phyloP scores from a whole-genome alignment of 2,329 filamentous ascomycete species.

The Ceratocystis colombiana region DNA sequence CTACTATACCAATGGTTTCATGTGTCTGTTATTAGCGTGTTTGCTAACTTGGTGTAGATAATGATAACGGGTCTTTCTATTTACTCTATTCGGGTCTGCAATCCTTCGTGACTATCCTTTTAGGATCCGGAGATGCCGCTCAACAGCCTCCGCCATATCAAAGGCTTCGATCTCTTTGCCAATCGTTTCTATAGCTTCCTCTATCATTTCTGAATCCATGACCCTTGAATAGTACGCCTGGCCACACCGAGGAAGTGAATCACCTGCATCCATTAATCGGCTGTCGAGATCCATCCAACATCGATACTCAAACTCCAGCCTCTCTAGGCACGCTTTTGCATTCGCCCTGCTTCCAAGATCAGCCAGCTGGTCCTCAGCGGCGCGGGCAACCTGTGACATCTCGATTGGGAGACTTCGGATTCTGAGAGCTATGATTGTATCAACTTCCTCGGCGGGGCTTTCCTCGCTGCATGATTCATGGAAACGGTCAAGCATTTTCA shows the following conservation, averaged over 20 bases:
- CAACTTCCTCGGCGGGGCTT: conserved; percentile 1
- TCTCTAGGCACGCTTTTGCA: neutral
- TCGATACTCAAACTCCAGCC: neutral
- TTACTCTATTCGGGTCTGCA: neutral
- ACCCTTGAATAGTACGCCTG: conserved; percentile 10
- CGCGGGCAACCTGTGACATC: neutral
- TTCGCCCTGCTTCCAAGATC: neutral
- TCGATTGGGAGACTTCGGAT: neutral
- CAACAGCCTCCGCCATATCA: conserved; percentile 11
- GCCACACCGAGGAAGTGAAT: neutral
- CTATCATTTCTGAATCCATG: neutral
- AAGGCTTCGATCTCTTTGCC: neutral
- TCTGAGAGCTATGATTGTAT: neutral
- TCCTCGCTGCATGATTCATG: neutral
- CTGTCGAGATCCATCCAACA: neutral
- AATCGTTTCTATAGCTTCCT: conserved; percentile 7
- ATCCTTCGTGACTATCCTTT: neutral
- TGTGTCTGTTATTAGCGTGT: neutral
- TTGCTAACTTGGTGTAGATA: conserved; percentile 6
- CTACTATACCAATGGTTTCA: neutral
- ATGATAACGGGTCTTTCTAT: conserved; percentile 9
- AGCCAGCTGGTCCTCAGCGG: conserved; percentile 9
- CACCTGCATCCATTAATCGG: neutral
- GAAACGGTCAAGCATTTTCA: conserved; percentile 11
- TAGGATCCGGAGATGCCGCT: neutral